Conservation (phyloP, 352 stramenopile genomes). For the Phytophthora vignae region DNA sequence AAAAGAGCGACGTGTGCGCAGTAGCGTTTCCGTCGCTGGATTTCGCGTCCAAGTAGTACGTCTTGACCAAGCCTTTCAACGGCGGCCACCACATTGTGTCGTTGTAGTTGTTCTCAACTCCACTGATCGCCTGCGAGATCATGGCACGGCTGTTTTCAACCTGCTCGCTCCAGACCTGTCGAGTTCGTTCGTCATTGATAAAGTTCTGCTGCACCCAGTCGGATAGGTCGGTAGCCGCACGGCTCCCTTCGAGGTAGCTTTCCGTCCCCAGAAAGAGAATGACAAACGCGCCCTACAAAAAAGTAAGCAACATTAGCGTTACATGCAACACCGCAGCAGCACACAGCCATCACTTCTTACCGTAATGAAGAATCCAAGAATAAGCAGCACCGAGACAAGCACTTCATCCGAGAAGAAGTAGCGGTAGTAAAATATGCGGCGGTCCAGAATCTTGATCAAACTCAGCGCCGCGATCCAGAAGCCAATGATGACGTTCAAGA, state of each 20-base stretch:
- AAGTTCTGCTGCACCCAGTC: conserved; percentile 89
- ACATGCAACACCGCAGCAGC: background rate
- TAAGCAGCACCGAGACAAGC: conserved; percentile 79
- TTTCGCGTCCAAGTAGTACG: conserved; percentile 84
- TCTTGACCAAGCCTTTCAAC: conserved; percentile 83
- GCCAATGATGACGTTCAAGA: conserved; percentile 75
- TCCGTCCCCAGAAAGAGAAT: conserved; percentile 86
- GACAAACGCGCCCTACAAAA: conserved; percentile 74
- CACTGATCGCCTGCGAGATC: conserved; percentile 78
- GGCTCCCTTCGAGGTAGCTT: conserved; percentile 88
- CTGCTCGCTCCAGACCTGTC: conserved; percentile 86
- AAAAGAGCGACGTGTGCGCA: conserved; percentile 56
- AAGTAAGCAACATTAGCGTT: conserved; percentile 2
- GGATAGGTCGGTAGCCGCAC: conserved; percentile 73
- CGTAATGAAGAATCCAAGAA: conserved; percentile 86
- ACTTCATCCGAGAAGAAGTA: conserved; percentile 91
- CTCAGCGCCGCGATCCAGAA: conserved; percentile 73
- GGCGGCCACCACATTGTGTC: conserved; percentile 91
- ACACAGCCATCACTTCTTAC: conserved; percentile 35
- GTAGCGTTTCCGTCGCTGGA: conserved; percentile 63
- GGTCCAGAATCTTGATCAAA: conserved; percentile 84
- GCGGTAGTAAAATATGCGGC: conserved; percentile 89
- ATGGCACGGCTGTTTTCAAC: conserved; percentile 84
- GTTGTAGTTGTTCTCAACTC: conserved; percentile 90
- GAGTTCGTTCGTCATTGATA: conserved; percentile 87